Evolutionary conservation across 2,329 filamentous ascomycete genomes (phyloP).

Genomic region (Penicillium olsonii): DNA sequence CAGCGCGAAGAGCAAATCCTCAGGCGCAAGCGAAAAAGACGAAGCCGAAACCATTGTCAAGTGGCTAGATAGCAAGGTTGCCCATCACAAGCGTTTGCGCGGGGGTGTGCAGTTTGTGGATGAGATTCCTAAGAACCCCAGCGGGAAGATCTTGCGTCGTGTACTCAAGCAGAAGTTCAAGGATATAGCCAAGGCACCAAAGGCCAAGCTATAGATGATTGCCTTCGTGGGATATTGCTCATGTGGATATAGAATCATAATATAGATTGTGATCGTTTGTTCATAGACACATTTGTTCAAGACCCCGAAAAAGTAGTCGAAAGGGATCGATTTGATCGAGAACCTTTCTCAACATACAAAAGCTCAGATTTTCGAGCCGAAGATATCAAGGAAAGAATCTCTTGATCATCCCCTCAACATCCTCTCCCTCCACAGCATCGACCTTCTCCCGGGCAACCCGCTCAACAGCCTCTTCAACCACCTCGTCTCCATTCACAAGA

Average conservation of each 20-base stretch:
- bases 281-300: background rate
- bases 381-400: slow-evolving; percentile 28
- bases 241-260: background rate
- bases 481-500: slow-evolving; percentile 53
- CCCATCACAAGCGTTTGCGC: slow-evolving; percentile 47
- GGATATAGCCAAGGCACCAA: slow-evolving; percentile 35
- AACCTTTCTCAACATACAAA: background rate
- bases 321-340: background rate
- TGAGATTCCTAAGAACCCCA: slow-evolving; percentile 49
- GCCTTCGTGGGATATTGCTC: background rate
- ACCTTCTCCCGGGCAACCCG: slow-evolving; percentile 46
- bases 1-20: slow-evolving; percentile 46
- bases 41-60: slow-evolving; percentile 49
- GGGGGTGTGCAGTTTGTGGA: slow-evolving; percentile 50
- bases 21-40: slow-evolving; percentile 46
- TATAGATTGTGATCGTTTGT: background rate
- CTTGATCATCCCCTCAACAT: slow-evolving; percentile 49
- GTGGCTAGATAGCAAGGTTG: slow-evolving; percentile 47
- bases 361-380: background rate
- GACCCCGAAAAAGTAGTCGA: background rate
- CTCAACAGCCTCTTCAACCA: slow-evolving; percentile 49
- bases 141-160: slow-evolving; percentile 51
- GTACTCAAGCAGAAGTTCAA: slow-evolving; percentile 48
- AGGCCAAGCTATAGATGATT: slow-evolving; percentile 43
- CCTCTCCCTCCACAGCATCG: slow-evolving; percentile 54